Base-by-base conservation (phyloP, 306 rosid genomes). In the Herpetospermum pedunculosum region DNA sequence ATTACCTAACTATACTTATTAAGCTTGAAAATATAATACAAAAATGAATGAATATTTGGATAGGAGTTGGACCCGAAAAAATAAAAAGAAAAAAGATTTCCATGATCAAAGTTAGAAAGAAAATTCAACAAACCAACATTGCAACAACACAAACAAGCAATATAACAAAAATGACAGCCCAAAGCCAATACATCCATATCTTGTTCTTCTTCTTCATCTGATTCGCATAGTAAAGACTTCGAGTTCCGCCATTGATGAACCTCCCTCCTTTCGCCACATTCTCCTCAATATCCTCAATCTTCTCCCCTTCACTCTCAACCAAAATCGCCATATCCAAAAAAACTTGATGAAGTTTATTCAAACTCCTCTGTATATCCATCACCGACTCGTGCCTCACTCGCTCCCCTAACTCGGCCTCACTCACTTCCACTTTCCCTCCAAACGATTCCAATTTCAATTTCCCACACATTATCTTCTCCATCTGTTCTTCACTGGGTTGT, bases 241-340 rank as follows among this genome's bases (percentile, higher is more conserved):
- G 76, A 46, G 94, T 89, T 43, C 94, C 94, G 28, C 94, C 98
- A 82, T 82, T 90, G 77, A 94, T 79, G 55, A 64, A 89, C 62
- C 46, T 38, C n/a, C 87, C 82, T 0, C 88, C 97, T 70, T 49
- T 84, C n/a, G 69, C 92, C 44, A 94, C 88, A 77, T 88, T 94
- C 83, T 89, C 89, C 78, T 94, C 99, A 60, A 94, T 94, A 55
- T 84, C 88, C 46, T 94, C 97, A 28, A 94, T 37, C 50, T 89
- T 81, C 28, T 87, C 92, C 21, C 96, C 97, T 68, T 89, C 97
- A 15, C 88, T 82, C 83, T 94, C 96, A 48, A 94, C 92, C 81
- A 91, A 75, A 81, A 94, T 81, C 57, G 96, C 97, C 99, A 94
- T 94, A 75, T 91, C 99, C 74, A 94, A 88, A 78, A 94, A 94